A percentile compares a stretch with the other conserved stretches of the same genome.
Conservation (phyloP, 2,329 filamentous ascomycete species). For the Sarocladium oryzae region DNA sequence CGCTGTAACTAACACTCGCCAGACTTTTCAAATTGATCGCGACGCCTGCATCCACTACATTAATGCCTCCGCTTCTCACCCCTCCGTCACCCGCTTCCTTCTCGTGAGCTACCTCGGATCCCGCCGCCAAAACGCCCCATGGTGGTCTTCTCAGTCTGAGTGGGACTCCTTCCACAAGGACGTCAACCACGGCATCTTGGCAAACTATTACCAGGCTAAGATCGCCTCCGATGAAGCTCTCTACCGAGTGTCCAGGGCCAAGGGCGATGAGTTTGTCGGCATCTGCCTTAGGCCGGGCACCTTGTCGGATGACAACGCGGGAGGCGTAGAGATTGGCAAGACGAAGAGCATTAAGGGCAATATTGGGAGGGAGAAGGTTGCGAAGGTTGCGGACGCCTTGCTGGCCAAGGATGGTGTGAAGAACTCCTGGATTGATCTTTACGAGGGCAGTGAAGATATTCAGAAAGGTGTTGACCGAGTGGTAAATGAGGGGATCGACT, state of each 20-base stretch:
- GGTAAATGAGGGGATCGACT: constrained; percentile 42
- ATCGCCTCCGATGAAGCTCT: constrained; percentile 52
- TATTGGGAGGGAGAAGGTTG: constrained; percentile 53
- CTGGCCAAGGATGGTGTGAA: constrained; percentile 41
- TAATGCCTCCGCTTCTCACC: constrained; percentile 47
- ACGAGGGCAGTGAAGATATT: constrained; percentile 45
- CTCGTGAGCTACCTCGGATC: constrained; percentile 56
- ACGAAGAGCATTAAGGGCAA: constrained; percentile 29
- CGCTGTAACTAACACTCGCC: constrained; percentile 13
- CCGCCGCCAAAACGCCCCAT: constrained; percentile 43
- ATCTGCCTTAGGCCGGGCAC: constrained; percentile 48
- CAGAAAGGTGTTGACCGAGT: constrained; percentile 41
- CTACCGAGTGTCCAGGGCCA: constrained; percentile 38
- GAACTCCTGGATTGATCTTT: constrained; percentile 48
- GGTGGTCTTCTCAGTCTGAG: constrained; percentile 40
- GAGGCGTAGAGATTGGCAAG: constrained; percentile 41
- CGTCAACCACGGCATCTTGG: constrained; percentile 32
- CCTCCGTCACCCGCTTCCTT: constrained; percentile 54
- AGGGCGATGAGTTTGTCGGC: constrained; percentile 32
- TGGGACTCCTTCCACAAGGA: constrained; percentile 41
- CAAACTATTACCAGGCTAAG: constrained; percentile 55
- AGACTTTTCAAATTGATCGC: constrained; percentile 53
- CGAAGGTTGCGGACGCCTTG: constrained; percentile 48
- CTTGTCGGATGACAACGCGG: constrained; percentile 43
- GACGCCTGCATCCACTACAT: constrained; percentile 60